Percentiles rank a stretch among this genome's conserved stretches.
These are phyloP conservation scores for Lupinus albus DNA, from an alignment of 306 rosid species.

Conservation along the genomic window DNA sequence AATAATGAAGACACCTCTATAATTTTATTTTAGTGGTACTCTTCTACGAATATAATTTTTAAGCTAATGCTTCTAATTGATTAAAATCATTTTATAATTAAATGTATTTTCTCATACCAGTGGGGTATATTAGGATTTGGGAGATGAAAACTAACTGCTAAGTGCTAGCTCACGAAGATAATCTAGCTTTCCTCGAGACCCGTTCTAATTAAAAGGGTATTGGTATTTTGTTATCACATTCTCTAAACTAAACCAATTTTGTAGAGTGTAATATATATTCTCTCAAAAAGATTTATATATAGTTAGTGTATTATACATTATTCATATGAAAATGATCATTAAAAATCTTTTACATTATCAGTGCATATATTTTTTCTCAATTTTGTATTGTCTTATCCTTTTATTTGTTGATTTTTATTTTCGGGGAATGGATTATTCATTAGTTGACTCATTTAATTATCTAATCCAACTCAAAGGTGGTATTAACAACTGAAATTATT, in stretches of 20 bases:
- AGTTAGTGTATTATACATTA: too few relatives aligned
- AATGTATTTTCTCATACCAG: neutral
- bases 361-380: too few relatives aligned
- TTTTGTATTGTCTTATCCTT: too few relatives aligned
- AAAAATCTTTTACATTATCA: too few relatives aligned
- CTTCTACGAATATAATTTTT: neutral
- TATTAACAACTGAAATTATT: neutral
- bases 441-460: too few relatives aligned
- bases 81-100: neutral
- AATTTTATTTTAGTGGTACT: too few relatives aligned
- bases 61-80: neutral
- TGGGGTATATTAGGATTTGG: neutral
- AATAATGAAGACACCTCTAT: neutral
- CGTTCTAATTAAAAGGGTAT: neutral
- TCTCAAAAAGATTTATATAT: too few relatives aligned
- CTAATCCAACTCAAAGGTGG: too few relatives aligned
- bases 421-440: neutral
- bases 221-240: neutral
- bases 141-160: neutral
- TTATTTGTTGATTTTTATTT: neutral
- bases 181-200: neutral
- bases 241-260: neutral
- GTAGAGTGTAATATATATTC: too few relatives aligned
- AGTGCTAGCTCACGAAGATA: neutral
- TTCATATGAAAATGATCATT: too few relatives aligned